Conservation (phyloP, 768 basidiomycete genomes). For the Pleurotus cornucopiae region DNA sequence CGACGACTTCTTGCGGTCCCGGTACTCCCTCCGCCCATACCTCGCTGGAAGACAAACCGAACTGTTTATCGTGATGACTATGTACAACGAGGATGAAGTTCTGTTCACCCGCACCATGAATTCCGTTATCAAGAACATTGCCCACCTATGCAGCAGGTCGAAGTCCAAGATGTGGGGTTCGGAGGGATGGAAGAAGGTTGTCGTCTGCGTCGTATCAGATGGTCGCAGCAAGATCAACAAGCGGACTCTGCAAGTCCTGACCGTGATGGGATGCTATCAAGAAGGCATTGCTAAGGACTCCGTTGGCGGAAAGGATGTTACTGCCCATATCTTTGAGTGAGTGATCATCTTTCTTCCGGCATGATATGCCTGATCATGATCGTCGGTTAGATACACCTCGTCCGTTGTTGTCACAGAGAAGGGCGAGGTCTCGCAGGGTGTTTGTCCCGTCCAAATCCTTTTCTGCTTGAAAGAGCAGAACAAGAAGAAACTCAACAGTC, state of each 20-base stretch:
- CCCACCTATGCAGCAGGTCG: conserved; percentile 67
- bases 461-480: conserved; percentile 95
- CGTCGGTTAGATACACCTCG: conserved; percentile 59
- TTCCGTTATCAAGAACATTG: conserved; percentile 83
- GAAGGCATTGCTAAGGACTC: conserved; percentile 89
- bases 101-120: conserved; percentile 82
- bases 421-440: conserved; percentile 74
- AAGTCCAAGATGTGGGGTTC: conserved; percentile 82
- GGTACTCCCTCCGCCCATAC: conserved; percentile 77
- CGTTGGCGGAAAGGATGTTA: conserved; percentile 85
- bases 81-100: conserved; percentile 91
- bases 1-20: conserved; percentile 76
- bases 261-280: conserved; percentile 84
- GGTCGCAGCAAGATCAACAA: conserved; percentile 86
- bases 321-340: conserved; percentile 91
- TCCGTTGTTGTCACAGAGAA: conserved; percentile 73
- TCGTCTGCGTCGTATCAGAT: conserved; percentile 85
- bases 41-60: conserved; percentile 80
- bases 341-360: conserved; percentile 14
- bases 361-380: neutral
- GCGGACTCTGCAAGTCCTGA: conserved; percentile 85
- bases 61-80: conserved; percentile 94
- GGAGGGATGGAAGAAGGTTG: conserved; percentile 88
- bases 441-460: conserved; percentile 80
- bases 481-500: conserved; percentile 95